These are phyloP conservation scores for Carex arenaria DNA, from an alignment of 202 grass and related monocot species.

Conservation along the genomic window DNA sequence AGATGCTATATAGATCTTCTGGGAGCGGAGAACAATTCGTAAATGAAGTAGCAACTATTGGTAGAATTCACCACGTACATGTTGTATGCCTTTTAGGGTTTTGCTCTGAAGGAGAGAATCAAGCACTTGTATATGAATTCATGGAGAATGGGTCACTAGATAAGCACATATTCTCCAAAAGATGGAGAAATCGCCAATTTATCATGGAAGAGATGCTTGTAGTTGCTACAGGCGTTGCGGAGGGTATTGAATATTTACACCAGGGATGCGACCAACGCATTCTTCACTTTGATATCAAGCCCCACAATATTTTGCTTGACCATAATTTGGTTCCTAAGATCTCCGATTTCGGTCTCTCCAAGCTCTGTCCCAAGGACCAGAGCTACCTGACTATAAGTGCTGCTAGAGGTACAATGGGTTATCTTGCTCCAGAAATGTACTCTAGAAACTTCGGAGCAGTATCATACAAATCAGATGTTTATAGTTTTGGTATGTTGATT, in stretches of 20 bases:
- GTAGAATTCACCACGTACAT: constrained; percentile 43
- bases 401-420: constrained; percentile 60
- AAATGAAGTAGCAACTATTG: constrained; percentile 38
- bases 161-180: constrained; percentile 23
- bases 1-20: constrained; percentile 41
- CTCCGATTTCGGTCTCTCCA: constrained; percentile 40
- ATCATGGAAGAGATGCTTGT: constrained; percentile 22
- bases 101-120: constrained; percentile 23
- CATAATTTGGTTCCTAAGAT: constrained; percentile 48
- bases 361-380: constrained; percentile 35
- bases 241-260: constrained; percentile 38
- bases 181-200: not conserved
- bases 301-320: constrained; percentile 46
- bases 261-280: constrained; percentile 50
- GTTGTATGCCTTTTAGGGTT: constrained; percentile 38
- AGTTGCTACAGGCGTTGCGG: constrained; percentile 26
- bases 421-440: constrained; percentile 62
- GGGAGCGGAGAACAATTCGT: constrained; percentile 37
- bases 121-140: constrained; percentile 42
- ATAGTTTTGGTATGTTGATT: constrained; percentile 59
- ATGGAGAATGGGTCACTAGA: constrained; percentile 36
- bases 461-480: constrained; percentile 61
- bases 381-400: constrained; percentile 39
- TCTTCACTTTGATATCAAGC: constrained; percentile 67
- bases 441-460: constrained; percentile 47